Percentiles rank a stretch among this genome's conserved stretches.
These are phyloP conservation scores for Chlamydomonas incerta DNA, from an alignment of 139 green algal species.

Conservation along the genomic window DNA sequence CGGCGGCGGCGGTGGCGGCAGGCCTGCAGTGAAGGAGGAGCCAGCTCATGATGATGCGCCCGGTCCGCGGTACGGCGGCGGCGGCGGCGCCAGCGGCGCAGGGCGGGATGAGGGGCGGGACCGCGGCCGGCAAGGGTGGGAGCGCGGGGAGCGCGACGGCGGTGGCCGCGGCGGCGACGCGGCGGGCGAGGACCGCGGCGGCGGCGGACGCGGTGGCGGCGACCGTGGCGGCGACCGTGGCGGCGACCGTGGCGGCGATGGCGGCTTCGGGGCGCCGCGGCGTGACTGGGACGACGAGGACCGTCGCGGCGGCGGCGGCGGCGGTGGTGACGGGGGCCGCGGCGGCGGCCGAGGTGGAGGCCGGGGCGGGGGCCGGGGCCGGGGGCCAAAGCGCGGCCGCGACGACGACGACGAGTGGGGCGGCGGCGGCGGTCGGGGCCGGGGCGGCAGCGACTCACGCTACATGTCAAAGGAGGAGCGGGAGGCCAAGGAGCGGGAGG, in stretches of 20 bases:
- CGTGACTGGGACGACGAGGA: background rate
- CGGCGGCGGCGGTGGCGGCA: conserved; percentile 5
- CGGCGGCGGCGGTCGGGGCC: background rate
- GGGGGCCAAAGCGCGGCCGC: background rate
- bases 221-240: too few relatives aligned
- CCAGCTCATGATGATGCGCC: background rate
- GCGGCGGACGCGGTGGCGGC: too few relatives aligned
- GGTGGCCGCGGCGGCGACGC: too few relatives aligned
- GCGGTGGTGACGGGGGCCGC: background rate
- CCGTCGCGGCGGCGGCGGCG: background rate
- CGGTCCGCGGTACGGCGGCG: background rate
- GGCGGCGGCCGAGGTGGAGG: background rate
- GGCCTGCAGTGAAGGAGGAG: too few relatives aligned
- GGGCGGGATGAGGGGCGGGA: background rate
- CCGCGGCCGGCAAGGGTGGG: background rate
- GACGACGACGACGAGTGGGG: conserved; percentile 3
- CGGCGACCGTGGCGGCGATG: background rate
- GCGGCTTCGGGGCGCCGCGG: background rate
- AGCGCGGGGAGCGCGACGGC: background rate
- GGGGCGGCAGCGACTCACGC: background rate
- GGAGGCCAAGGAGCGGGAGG: conserved; percentile 21
- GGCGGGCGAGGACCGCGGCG: too few relatives aligned
- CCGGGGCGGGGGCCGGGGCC: background rate
- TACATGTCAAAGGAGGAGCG: conserved; percentile 30
- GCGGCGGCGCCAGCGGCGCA: too few relatives aligned